Evolutionary conservation across 129 eudicot genomes (phyloP).

Genomic region (Tagetes erecta): DNA sequence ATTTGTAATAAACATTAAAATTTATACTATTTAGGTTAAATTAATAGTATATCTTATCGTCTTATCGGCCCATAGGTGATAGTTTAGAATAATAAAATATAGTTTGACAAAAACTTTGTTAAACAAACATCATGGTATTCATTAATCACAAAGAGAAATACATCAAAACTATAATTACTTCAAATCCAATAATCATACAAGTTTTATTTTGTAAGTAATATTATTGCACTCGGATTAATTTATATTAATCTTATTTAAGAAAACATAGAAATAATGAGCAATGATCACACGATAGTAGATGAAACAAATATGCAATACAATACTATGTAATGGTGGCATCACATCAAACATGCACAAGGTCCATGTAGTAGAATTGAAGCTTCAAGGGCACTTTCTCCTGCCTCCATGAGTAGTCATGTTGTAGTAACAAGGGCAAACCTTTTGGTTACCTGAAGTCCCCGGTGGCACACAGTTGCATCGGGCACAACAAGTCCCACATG

Average conservation of each 20-base stretch:
- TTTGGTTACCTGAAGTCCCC: conserved; percentile 66
- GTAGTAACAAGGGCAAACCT: conserved; percentile 64
- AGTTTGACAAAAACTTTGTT: too few species aligned
- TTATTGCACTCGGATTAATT: not conserved
- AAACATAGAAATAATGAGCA: conserved; percentile 3
- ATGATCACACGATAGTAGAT: conserved; percentile 4
- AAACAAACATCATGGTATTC: too few species aligned
- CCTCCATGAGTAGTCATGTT: conserved; percentile 63
- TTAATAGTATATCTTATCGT: too few species aligned
- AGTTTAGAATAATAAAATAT: too few species aligned
- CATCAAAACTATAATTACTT: not conserved
- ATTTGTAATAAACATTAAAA: too few species aligned
- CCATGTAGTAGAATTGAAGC: not conserved
- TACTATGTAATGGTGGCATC: not conserved
- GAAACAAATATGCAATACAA: conserved; percentile 15
- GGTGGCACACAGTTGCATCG: conserved; percentile 80
- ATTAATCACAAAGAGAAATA: too few species aligned
- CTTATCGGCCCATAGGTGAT: too few species aligned
- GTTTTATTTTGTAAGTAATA: too few species aligned
- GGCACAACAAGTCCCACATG: conserved; percentile 73
- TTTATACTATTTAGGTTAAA: too few species aligned
- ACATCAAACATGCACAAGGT: conserved; percentile 15
- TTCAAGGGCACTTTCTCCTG: conserved; percentile 43
- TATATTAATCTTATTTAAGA: not conserved
- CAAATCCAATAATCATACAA: not conserved